A percentile compares a stretch with the other conserved stretches of the same genome.
Evolutionary conservation across 2,329 filamentous ascomycete species (phyloP).

Genomic region (Claviceps africana): DNA sequence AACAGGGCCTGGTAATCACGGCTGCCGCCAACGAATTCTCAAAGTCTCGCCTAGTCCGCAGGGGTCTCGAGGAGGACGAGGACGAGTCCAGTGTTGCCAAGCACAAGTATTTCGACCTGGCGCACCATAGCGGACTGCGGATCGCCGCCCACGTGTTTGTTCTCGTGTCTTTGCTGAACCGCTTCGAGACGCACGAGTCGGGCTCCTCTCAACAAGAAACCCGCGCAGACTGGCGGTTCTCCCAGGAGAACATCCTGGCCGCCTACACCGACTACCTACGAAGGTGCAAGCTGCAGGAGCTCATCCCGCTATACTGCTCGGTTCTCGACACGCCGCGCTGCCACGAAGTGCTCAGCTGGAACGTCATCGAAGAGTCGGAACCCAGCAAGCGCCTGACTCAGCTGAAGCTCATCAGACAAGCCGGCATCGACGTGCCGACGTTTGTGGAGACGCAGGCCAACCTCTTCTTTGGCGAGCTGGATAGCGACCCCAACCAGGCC

Average conservation of each 20-base stretch:
- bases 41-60: conserved; percentile 16
- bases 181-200: conserved; percentile 25
- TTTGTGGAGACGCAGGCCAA: conserved; percentile 58
- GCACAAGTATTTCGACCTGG: conserved; percentile 37
- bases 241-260: conserved; percentile 62
- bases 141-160: conserved; percentile 53
- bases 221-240: conserved; percentile 21
- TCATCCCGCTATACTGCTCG: conserved; percentile 80
- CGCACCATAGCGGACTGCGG: conserved; percentile 51
- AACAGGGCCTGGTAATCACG: conserved; percentile 36
- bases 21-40: conserved; percentile 11
- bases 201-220: conserved; percentile 6
- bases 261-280: conserved; percentile 72
- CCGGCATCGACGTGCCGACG: conserved; percentile 55
- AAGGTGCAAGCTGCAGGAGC: conserved; percentile 54
- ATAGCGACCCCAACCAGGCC: conserved; percentile 16
- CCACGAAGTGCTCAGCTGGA: conserved; percentile 59
- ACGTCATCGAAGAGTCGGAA: conserved; percentile 60
- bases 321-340: conserved; percentile 52
- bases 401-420: conserved; percentile 60
- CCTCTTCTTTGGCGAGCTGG: conserved; percentile 36
- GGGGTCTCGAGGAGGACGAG: conserved; percentile 6
- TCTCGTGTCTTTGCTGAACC: conserved; percentile 53
- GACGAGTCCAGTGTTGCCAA: conserved; percentile 22
- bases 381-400: conserved; percentile 50